phyloP scores from a whole-genome alignment of 805 yeast genomes.

The Ogataea pilisensis region DNA sequence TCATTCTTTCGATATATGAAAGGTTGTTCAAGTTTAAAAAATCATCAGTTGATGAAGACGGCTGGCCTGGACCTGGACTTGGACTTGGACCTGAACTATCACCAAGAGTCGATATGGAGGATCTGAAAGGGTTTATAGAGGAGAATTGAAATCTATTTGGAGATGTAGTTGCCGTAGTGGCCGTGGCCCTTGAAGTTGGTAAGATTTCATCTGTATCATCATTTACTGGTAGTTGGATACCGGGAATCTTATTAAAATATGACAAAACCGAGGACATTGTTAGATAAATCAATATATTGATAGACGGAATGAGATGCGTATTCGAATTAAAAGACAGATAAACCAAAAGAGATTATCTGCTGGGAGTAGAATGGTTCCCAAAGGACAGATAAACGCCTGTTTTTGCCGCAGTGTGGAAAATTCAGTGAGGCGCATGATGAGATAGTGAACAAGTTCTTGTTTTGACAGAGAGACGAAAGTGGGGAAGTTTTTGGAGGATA shows the following conservation, averaged over 20 bases:
- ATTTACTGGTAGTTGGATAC: constrained; percentile 18
- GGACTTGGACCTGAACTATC: background rate
- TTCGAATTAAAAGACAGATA: too few species aligned
- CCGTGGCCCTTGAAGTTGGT: constrained; percentile 6
- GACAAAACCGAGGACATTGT: background rate
- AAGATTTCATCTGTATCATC: constrained; percentile 8
- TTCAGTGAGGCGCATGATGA: too few species aligned
- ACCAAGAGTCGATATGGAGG: constrained; percentile 34
- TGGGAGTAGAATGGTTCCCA: too few species aligned
- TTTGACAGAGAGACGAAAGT: background rate
- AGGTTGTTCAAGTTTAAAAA: constrained; percentile 53
- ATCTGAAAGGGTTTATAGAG: constrained; percentile 16
- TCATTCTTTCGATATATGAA: constrained; percentile 68
- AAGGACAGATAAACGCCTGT: too few species aligned
- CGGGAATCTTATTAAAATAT: constrained; percentile 18
- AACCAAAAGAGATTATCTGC: too few species aligned
- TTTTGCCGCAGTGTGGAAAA: too few species aligned
- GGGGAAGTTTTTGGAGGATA: background rate
- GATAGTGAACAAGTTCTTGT: background rate
- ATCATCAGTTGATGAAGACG: constrained; percentile 5
- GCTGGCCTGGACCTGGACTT: background rate
- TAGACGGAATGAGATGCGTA: too few species aligned
- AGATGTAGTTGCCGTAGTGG: background rate
- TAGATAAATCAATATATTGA: too few species aligned
- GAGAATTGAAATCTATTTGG: background rate